A percentile compares a stretch with the other conserved stretches of the same genome.
These are phyloP conservation scores for Insectozyma bohioensis DNA, from an alignment of 1,139 yeast species.

Conservation along the genomic window DNA sequence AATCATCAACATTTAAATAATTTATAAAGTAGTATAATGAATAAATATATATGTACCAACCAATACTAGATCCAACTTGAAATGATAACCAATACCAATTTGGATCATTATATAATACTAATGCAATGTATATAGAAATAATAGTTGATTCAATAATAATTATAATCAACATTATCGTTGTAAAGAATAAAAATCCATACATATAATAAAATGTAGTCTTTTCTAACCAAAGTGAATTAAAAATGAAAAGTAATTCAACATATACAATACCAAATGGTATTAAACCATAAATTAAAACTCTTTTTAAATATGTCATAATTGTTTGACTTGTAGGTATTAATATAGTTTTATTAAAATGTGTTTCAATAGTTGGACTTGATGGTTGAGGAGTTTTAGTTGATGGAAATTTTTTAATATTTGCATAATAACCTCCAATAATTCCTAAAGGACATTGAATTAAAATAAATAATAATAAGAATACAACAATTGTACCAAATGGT, in stretches of 20 bases:
- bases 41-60: conserved; percentile 68
- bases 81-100: conserved; percentile 88
- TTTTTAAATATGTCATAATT: conserved; percentile 7
- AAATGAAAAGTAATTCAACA: conserved; percentile 72
- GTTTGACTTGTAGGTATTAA: too few relatives aligned
- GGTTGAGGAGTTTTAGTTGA: conserved; percentile 1
- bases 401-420: conserved; percentile 38
- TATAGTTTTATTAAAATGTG: too few relatives aligned
- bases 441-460: conserved; percentile 74
- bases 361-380: conserved; percentile 1
- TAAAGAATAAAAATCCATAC: conserved; percentile 73
- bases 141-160: conserved; percentile 75
- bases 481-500: conserved; percentile 73
- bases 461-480: conserved; percentile 56
- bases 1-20: conserved; percentile 59
- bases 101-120: conserved; percentile 58
- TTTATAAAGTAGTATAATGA: conserved; percentile 65
- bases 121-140: conserved; percentile 63
- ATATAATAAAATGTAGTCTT: conserved; percentile 76
- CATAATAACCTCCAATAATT: conserved; percentile 65
- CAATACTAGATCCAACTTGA: conserved; percentile 67
- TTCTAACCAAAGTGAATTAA: conserved; percentile 78
- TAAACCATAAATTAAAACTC: conserved; percentile 52
- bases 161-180: conserved; percentile 57
- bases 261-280: conserved; percentile 81